phyloP scores from a whole-genome alignment of 306 rosid species.

The Rosa lucieae region DNA sequence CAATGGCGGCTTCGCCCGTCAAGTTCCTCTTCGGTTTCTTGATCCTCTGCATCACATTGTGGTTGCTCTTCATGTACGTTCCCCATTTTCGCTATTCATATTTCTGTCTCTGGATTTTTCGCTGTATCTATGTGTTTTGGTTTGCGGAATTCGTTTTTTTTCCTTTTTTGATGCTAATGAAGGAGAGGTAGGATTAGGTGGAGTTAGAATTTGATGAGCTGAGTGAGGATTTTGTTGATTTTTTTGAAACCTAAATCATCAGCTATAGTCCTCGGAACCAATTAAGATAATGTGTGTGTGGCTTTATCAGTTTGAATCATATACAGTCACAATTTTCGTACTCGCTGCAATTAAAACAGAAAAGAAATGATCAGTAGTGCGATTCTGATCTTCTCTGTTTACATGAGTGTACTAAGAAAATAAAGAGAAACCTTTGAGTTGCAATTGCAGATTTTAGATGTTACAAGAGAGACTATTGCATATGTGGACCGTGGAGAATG shows the following conservation, averaged over 20 bases:
- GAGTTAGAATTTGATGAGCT: not conserved
- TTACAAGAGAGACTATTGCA: not conserved
- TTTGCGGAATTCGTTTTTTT: not conserved
- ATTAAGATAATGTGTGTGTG: too few relatives aligned
- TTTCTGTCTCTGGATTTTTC: not conserved
- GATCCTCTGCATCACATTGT: slow-evolving; percentile 67
- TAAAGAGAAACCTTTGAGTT: not conserved
- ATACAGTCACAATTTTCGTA: not conserved
- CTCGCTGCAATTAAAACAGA: not conserved
- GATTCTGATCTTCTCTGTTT: not conserved
- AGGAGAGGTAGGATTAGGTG: not conserved
- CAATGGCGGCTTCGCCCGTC: slow-evolving; percentile 90
- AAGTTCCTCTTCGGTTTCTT: slow-evolving; percentile 78
- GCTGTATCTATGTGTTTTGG: not conserved
- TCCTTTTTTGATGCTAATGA: not conserved
- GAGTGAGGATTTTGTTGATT: not conserved
- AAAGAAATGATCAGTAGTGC: not conserved
- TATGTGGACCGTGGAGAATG: not conserved
- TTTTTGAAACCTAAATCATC: not conserved
- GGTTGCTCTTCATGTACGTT: slow-evolving; percentile 85
- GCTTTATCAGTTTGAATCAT: not conserved
- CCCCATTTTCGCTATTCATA: not conserved
- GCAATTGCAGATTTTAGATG: not conserved
- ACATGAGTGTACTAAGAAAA: not conserved
- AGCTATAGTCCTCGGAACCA: too few relatives aligned